These are phyloP conservation scores for Apiospora hydei DNA, from an alignment of 2,329 filamentous ascomycete genomes.

Conservation along the genomic window DNA sequence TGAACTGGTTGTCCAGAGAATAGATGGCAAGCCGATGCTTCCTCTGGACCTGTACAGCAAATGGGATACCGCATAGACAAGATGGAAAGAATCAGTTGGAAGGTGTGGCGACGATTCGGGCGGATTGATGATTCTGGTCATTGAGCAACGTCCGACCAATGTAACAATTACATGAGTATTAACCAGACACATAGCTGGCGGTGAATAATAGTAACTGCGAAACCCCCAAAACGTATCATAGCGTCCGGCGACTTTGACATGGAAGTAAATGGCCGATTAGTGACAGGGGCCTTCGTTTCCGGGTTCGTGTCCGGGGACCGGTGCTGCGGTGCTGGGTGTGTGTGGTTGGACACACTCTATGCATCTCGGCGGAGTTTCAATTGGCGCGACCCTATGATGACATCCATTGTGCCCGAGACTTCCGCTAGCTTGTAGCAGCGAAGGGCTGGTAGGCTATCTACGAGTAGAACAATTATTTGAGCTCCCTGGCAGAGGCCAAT, in stretches of 20 bases:
- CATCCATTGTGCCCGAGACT: neutral
- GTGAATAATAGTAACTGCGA: too few species aligned
- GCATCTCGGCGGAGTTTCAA: neutral
- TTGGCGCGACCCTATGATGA: neutral
- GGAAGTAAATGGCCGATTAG: neutral
- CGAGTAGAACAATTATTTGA: neutral
- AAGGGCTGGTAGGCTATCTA: neutral
- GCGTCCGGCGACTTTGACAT: neutral
- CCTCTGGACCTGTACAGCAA: constrained; percentile 16
- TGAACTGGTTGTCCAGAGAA: constrained; percentile 4
- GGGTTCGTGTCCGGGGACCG: neutral
- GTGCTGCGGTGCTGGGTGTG: neutral
- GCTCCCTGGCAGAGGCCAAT: neutral
- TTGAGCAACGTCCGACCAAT: neutral
- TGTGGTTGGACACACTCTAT: neutral
- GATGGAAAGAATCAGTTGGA: neutral
- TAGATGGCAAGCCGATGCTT: neutral
- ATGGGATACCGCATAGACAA: neutral
- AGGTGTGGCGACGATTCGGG: neutral
- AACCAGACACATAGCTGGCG: too few species aligned
- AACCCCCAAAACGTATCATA: neutral
- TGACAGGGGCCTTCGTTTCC: neutral
- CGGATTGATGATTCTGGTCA: neutral
- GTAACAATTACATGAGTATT: neutral
- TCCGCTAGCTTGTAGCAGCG: neutral